Evolutionary conservation across 495 filamentous ascomycete species (phyloP), one percentile per base, ranked within the genome.

Genomic region (Entonaema liquescens): DNA sequence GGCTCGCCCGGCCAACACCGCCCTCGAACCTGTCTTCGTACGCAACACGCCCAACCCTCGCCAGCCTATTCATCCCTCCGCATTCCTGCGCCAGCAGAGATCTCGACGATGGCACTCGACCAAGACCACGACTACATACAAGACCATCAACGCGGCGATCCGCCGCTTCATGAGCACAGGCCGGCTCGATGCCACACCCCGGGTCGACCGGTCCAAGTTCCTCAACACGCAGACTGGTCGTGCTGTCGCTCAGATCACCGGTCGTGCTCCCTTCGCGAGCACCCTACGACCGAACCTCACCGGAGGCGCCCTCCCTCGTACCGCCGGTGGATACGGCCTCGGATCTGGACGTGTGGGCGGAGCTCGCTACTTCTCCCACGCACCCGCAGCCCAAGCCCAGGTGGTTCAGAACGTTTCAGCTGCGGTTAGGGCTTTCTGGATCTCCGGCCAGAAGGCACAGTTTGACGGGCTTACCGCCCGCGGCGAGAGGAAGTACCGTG

Each of bases 371-470:
- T 99, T 98, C 83, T 95, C 92, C 1, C 95, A 98, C 79, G 89
- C 89, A 0, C 91, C 95, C 9, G 87, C 93, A 2, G 89, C 89
- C 1, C 93, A 92, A 21, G 93, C 94, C 4, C 92, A 98, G 77
- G 93, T 98, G 19, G 85, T 98, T n/a, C 89, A 94, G 73, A 97
- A 97, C 81, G 95, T 98, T 1, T 97, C 93, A 19, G 88, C 91
- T 64, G 95, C 93, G 0, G 89, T 97, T 57, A 89, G 95, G 5
- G 94, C 93, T 1, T 97, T 99, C 79, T 89, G 90, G 78, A 80
- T 97, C n/a, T 91, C 89, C 0, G 95, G 95, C 1, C 89, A 94
- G 65, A 95, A 94, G 74, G 90, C 90, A 12, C 89, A 92, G 44
- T 97, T 91, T 68, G 92, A 97, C 75, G 93, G 93, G 15, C 76